Base-by-base conservation (phyloP, 148 eudicot species). In the Chenopodium suecicum region DNA sequence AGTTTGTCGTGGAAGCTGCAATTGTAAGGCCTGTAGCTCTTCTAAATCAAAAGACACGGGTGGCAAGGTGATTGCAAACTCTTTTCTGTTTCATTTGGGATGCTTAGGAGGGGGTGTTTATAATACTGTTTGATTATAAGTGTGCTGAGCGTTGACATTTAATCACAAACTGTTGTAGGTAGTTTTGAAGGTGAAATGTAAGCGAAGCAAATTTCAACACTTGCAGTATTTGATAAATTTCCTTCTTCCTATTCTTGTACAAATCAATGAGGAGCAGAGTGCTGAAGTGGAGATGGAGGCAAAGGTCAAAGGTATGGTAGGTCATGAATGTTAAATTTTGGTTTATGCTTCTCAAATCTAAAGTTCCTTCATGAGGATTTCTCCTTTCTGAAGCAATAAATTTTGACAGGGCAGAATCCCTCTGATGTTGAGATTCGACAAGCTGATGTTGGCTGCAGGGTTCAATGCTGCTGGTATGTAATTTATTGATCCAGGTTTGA, bases 191-290 rank as follows among this genome's bases (percentile, higher is more conserved):
- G 84, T 81, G 37, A 83, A 69, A 79, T 81, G 62, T 80, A 88
- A 73, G 76, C 79, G 89, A 71, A 79, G 73, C 84, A 90, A 86
- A 78, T 81, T 87, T 67, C 84, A 88, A n/a, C 88, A 79, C 76
- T 88, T 91, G 78, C 91, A 84, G 75, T 94, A 96, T 86, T 75
- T 92, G 81, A 87, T 96, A 60, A 63, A 73, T 86, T 83, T 82
- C 85, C 95, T 96, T 67, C 92, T 94, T 79, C 99, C 99, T 41
- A 80, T 92, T 54, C 88, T 96, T 66, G 88, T 84, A 80, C 82
- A 85, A 86, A 84, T 92, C 71, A 96, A 92, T 80, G 73, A 62
- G 80, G 90, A 88, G 67, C 97, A 91, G 84, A 77, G 62, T 31
- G 75, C 77, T 52, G 98, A 91, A 86, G 83, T 89, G 73, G 98